Percentiles rank a stretch among this genome's conserved stretches.
Evolutionary conservation across 2,329 filamentous ascomycete species (phyloP).

Genomic region (Aspergillus sp.): DNA sequence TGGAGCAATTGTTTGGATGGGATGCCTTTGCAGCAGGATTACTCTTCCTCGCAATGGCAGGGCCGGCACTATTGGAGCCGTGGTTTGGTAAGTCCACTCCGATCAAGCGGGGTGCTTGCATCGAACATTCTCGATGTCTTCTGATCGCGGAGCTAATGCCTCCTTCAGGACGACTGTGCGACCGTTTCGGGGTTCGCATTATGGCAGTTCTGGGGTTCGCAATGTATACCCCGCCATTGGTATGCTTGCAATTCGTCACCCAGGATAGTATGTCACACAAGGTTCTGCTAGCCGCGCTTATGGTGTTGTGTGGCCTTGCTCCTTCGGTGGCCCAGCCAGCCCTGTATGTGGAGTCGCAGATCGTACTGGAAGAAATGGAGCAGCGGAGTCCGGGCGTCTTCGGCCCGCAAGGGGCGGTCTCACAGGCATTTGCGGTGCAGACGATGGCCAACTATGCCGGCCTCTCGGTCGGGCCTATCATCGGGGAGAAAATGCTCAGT

Average conservation of each 20-base stretch:
- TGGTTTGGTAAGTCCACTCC: slow-evolving; percentile 39
- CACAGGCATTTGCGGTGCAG: slow-evolving; percentile 63
- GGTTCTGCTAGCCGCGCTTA: slow-evolving; percentile 61
- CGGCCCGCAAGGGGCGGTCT: slow-evolving; percentile 53
- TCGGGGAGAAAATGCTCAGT: slow-evolving; percentile 46
- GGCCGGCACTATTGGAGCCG: slow-evolving; percentile 62
- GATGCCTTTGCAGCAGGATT: slow-evolving; percentile 55
- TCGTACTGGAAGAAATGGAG: slow-evolving; percentile 54
- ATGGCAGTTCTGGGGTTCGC: slow-evolving; percentile 56
- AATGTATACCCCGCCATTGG: slow-evolving; percentile 56
- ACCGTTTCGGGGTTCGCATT: slow-evolving; percentile 62
- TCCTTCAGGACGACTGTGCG: slow-evolving; percentile 46
- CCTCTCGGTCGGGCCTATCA: slow-evolving; percentile 57
- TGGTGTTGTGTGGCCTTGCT: slow-evolving; percentile 59
- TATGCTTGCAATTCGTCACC: slow-evolving; percentile 62
- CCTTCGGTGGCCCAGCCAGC: slow-evolving; percentile 61
- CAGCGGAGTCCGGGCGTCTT: slow-evolving; percentile 67
- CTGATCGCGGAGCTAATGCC: slow-evolving; percentile 11
- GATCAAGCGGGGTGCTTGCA: neutral
- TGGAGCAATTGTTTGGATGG: slow-evolving; percentile 54
- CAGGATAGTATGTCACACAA: slow-evolving; percentile 60
- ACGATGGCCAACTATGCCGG: slow-evolving; percentile 60
- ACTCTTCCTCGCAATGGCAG: slow-evolving; percentile 57
- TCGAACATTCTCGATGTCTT: too few species aligned
- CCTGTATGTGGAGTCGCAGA: slow-evolving; percentile 68